These are phyloP conservation scores for Eucalyptus regnans DNA, from an alignment of 345 rosid genomes.

Conservation along the genomic window DNA sequence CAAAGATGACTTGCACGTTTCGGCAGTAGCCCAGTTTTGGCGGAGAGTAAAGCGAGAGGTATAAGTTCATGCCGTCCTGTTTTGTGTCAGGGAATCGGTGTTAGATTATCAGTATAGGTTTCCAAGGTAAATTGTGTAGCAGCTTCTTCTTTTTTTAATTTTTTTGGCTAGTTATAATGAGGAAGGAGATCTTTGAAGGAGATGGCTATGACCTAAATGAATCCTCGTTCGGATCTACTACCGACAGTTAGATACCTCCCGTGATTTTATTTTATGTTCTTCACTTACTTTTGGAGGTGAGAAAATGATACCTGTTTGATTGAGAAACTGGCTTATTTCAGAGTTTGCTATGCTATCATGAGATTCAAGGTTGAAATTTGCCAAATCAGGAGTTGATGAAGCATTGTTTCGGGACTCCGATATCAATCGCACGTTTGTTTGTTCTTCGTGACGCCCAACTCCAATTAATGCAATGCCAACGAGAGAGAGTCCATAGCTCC, in stretches of 20 bases:
- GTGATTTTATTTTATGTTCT: not conserved
- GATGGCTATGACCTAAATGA: not conserved
- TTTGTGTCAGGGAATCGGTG: not conserved
- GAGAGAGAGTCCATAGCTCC: not conserved
- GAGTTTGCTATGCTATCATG: too few relatives aligned
- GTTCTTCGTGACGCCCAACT: too few relatives aligned
- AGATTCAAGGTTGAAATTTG: not conserved
- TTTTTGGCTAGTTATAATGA: not conserved
- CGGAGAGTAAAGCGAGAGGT: not conserved
- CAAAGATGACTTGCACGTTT: not conserved
- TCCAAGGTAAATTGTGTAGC: not conserved
- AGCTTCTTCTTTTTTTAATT: too few relatives aligned
- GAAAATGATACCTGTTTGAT: not conserved
- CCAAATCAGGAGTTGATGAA: not conserved
- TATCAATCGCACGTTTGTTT: not conserved
- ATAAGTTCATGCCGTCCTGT: not conserved
- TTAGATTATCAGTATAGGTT: not conserved
- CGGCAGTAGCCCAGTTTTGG: too few relatives aligned
- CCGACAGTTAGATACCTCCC: not conserved
- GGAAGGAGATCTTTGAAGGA: not conserved
- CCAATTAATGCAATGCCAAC: too few relatives aligned
- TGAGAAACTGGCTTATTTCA: not conserved
- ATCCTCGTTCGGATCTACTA: rapidly evolving
- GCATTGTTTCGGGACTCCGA: not conserved
- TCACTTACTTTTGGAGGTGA: not conserved